Conservation (phyloP, 2,329 filamentous ascomycete species). For the Aureobasidium sp. region DNA sequence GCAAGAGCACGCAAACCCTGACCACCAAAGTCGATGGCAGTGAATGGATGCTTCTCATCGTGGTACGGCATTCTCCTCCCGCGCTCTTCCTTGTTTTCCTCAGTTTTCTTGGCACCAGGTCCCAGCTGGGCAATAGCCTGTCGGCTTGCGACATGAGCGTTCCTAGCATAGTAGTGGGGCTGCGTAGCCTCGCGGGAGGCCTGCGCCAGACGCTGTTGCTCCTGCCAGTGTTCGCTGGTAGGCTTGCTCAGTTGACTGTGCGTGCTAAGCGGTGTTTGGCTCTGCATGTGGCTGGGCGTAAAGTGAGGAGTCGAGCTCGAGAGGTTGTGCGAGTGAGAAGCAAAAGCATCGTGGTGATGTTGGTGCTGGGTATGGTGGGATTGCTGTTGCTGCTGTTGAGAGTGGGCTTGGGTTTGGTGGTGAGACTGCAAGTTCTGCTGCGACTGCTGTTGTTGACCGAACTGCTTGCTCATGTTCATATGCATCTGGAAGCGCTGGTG, state of each 20-base stretch:
- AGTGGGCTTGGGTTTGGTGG: slow-evolving; percentile 33
- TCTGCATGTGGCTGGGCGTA: slow-evolving; percentile 49
- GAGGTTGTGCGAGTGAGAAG: slow-evolving; percentile 54
- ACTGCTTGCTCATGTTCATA: slow-evolving; percentile 61
- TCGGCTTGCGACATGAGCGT: slow-evolving; percentile 61
- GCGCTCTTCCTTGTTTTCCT: slow-evolving; percentile 29
- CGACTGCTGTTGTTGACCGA: slow-evolving; percentile 49
- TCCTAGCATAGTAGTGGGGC: slow-evolving; percentile 65
- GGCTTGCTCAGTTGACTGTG: slow-evolving; percentile 49
- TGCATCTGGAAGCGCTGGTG: slow-evolving; percentile 45
- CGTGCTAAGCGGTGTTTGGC: slow-evolving; percentile 47
- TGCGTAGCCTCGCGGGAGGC: slow-evolving; percentile 61
- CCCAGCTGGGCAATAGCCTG: slow-evolving; percentile 47
- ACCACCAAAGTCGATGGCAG: slow-evolving; percentile 90
- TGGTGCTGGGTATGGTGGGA: slow-evolving; percentile 30
- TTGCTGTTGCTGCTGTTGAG: slow-evolving; percentile 48
- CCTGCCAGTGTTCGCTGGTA: slow-evolving; percentile 70
- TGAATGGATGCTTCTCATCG: slow-evolving; percentile 21
- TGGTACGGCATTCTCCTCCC: slow-evolving; percentile 8
- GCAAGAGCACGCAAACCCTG: slow-evolving; percentile 83
- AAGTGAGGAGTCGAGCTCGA: slow-evolving; percentile 58
- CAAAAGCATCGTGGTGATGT: slow-evolving; percentile 50
- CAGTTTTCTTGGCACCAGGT: slow-evolving; percentile 39
- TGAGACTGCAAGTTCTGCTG: slow-evolving; percentile 20
- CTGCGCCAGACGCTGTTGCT: slow-evolving; percentile 74